Conservation (phyloP, 257 asterid genomes). For the Datura wrightii region DNA sequence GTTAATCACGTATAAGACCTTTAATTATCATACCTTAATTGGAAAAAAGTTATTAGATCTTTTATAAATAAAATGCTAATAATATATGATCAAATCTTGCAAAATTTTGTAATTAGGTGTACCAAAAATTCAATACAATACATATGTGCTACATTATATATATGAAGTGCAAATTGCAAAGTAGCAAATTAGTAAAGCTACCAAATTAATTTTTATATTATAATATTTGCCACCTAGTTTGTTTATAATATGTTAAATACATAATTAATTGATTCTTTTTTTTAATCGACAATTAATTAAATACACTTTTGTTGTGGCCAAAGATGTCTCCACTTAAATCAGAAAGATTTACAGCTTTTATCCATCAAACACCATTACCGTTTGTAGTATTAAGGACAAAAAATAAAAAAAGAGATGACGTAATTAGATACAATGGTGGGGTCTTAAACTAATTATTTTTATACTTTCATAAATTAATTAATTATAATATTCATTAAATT, state of each 20-base stretch:
- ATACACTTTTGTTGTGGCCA: slow-evolving; percentile 29
- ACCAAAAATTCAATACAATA: neutral
- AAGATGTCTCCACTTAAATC: slow-evolving; percentile 33
- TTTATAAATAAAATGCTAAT: neutral
- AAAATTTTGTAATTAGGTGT: neutral
- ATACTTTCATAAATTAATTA: neutral
- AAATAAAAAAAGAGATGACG: neutral
- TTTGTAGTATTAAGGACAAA: slow-evolving; percentile 10
- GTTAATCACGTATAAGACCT: neutral
- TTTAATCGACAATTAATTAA: neutral
- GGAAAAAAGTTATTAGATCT: neutral
- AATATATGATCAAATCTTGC: neutral
- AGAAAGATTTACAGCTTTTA: slow-evolving; percentile 25
- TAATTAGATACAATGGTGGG: slow-evolving; percentile 30
- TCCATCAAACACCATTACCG: slow-evolving; percentile 4
- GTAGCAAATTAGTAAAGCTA: neutral
- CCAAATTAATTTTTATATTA: neutral
- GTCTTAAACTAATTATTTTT: slow-evolving; percentile 3
- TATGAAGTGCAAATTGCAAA: neutral
- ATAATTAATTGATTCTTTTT: neutral
- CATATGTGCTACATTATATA: neutral
- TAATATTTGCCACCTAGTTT: neutral
- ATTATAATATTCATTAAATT: neutral
- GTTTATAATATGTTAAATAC: neutral
- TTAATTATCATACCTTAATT: neutral